Base-by-base conservation (phyloP, 2,329 filamentous ascomycete species). In the Albophoma yamanashiensis region DNA sequence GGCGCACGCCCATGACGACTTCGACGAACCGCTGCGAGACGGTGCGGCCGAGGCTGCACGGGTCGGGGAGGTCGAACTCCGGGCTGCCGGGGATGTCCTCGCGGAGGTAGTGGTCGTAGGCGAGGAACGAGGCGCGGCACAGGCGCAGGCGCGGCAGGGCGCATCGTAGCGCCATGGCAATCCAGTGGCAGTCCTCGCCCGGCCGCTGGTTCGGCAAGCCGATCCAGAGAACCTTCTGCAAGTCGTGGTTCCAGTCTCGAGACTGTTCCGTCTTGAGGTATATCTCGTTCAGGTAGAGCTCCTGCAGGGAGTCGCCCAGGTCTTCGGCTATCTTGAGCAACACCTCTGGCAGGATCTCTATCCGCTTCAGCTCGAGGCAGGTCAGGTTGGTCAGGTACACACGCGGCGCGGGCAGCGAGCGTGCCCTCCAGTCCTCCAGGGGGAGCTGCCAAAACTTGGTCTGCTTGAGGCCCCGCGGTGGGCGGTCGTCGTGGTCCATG, bases 1-100 rank as follows among this genome's bases (percentile, higher is more conserved):
- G 77, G 55, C 67, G 63, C 40, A 76, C 65, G 36, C 77, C 77
- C 61, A 67, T 71, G 40, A 72, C 73, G 4, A 79, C 75, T 62
- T 79, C 77, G 59, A 79, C 76, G 61, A 79, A 79, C 56, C 77
- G 76, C 65, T 78, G 75, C 27, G 76, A 75, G 25, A 79, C 59
- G 59, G 68, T 71, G 47, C 77, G 73, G 14, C 69, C 69, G 31
- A 77, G 70, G 2, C 73, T 71, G 58, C 74, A 73, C 8, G 77
- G 77, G 62, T 80, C 78, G 34, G 66, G 62, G 43, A 77, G 65
- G 64, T 79, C 77, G 59, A 78, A 76, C 4, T 70, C 70, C 4
- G 67, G 64, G n/a, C 65, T 63, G 8, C 59, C 60, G 5, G 65
- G 60, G 9, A 67, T 63, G 39, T 74, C 72, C 38, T 72, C 73